Conservation (phyloP, 192 early-diverging fungal species). For the Umbelopsis ramanniana region DNA sequence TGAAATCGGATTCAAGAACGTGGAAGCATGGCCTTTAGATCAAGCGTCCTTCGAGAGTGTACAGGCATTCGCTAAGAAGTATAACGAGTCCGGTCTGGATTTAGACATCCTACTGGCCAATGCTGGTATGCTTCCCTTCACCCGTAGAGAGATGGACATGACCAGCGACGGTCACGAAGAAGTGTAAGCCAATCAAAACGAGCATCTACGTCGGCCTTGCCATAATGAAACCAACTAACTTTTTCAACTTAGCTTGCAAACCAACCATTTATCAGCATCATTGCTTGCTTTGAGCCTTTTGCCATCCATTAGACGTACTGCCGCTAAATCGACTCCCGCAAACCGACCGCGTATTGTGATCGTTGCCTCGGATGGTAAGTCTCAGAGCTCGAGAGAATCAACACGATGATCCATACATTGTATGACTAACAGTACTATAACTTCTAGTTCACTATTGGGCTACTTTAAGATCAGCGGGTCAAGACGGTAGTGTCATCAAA, state of each 20-base stretch:
- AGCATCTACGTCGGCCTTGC: not conserved
- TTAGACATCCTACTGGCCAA: conserved; percentile 56
- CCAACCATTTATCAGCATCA: conserved; percentile 32
- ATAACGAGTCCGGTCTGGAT: conserved; percentile 31
- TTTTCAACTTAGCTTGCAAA: conserved; percentile 19
- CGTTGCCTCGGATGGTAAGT: conserved; percentile 31
- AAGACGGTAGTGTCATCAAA: conserved; percentile 23
- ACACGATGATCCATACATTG: not conserved
- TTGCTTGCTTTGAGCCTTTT: conserved; percentile 29
- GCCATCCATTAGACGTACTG: conserved; percentile 27
- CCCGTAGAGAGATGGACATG: not conserved
- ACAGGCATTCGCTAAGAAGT: conserved; percentile 37
- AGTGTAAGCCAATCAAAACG: conserved; percentile 14
- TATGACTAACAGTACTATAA: not conserved
- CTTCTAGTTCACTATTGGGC: conserved; percentile 29
- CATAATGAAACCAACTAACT: not conserved
- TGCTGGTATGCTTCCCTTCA: conserved; percentile 41
- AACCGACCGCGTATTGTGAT: conserved; percentile 28
- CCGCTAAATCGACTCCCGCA: not conserved
- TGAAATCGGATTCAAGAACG: not conserved
- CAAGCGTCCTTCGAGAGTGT: conserved; percentile 37
- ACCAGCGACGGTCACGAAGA: conserved; percentile 27
- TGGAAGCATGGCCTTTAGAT: conserved; percentile 34
- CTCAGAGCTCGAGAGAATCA: no score
- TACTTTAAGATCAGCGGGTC: not conserved